Base-by-base conservation (phyloP, 192 early-diverging fungal genomes). In the Backusella westeae region DNA sequence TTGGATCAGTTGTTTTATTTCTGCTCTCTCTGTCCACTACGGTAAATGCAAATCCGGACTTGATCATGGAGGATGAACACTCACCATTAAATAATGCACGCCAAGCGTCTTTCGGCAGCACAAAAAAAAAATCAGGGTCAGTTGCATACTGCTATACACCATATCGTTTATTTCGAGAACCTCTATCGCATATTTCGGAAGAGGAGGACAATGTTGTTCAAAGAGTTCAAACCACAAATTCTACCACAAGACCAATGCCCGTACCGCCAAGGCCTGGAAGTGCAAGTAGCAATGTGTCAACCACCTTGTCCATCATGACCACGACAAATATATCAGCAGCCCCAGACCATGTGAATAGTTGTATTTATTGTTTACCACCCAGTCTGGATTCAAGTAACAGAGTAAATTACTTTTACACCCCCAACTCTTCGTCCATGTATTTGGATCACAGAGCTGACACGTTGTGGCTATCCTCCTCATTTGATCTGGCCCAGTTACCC, bases 161-260 rank as follows among this genome's bases (percentile, higher is more conserved):
- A 35, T 79, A 74, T 66, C 74, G 73, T n/a, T 65, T 74, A 21
- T 74, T 74, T 74, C 66, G 59, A 12, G 76, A 77, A 44, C 69
- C 41, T 17, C 44, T 77, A 9, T 74, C 72, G 6, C 77, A 79
- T 59, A 77, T 77, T 8, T 77, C 76, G 3, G 76, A 77, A 72
- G 76, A 77, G 34, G 76, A 77, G 14, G 76, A 69, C 4, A 72
- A 70, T 34, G n/a, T 21, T 34, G 10, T 74, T 15, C 71, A 68
- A 21, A 42, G 59, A 41, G 53, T 79, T 5, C 23, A 38, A 29
- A 38, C 34, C 0, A 23, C 23, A 71, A 38, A 71, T 29, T 35
- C 69, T 1, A 71, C 23, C 0, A 44, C 19, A 38, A 19, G 26
- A 14, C 56, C 56, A 26, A n/a, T 49, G 1, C 46, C 46, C 15